Base-by-base conservation (phyloP, 148 eudicot species). In the Bassia scoparia region DNA sequence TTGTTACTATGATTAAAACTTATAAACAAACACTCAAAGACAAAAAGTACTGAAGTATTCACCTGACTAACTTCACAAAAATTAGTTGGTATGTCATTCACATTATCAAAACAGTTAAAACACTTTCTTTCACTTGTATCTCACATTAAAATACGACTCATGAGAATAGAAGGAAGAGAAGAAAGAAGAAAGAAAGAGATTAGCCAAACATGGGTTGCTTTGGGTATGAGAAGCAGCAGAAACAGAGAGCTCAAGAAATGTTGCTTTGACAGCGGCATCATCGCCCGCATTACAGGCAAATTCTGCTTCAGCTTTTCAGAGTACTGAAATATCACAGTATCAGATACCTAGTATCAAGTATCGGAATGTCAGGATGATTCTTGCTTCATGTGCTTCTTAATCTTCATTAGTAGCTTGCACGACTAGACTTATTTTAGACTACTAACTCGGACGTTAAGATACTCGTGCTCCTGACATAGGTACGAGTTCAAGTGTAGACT, bases 221-320 rank as follows among this genome's bases (percentile, higher is more conserved):
- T 11, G 69, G n/a, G 80, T 23, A 66, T 66, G 41, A 35, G 60
- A 44, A 70, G 74, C 1, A 46, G 37, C 34, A 43, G 59, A 33
- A 46, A 52, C 9, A 76, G 9, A 61, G 46, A 49, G 26, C 48
- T 76, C 43, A 75, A 67, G 75, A 75, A 12, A 14, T 53, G 77
- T 54, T 72, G 53, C 43, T 76, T 80, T 17, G 77, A 76, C 60
- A 76, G 80, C n/a, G n/a, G n/a, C n/a, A n/a, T 71, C 83, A 49
- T 80, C 80, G 2, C 83, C 83, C 50, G 80, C 80, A 29, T 71
- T 80, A 17, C 76, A 76, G n/a, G 43, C 77, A 80, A 67, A 72
- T 80, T 35, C 23, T 80, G 65, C 76, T 80, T 76, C 76, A 72
- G 54, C 72, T 48, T 21, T 68, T 43, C 59, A 58, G 83, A 80